These are phyloP conservation scores for Lobosporangium transversale DNA, from an alignment of 192 early-diverging fungal genomes.

Conservation along the genomic window DNA sequence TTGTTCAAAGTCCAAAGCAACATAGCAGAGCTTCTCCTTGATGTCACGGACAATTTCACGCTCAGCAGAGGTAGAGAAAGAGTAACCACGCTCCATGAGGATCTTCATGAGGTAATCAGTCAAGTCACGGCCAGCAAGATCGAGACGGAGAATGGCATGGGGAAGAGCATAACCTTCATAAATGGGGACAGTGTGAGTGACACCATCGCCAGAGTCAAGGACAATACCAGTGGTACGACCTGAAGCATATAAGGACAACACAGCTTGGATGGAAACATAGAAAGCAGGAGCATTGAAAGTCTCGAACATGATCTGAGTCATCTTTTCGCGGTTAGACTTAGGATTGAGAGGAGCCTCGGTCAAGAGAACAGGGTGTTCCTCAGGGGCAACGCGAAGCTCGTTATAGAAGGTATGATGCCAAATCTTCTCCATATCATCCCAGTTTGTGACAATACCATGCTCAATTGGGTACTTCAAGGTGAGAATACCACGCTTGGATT, in stretches of 20 bases:
- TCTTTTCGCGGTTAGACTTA: conserved; percentile 98
- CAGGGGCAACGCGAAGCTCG: conserved; percentile 96
- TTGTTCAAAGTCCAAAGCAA: conserved; percentile 97
- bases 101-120: conserved; percentile 94
- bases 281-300: conserved; percentile 97
- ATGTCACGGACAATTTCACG: conserved; percentile 99
- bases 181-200: conserved; percentile 97
- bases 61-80: conserved; percentile 95
- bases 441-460: conserved; percentile 94
- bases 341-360: conserved; percentile 98
- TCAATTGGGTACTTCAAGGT: conserved; percentile 90
- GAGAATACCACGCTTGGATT: conserved; percentile 90
- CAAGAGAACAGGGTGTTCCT: conserved; percentile 97
- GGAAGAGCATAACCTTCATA: conserved; percentile 97
- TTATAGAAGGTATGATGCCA: conserved; percentile 99
- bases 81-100: conserved; percentile 96
- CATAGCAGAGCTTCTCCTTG: conserved; percentile 99
- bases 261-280: conserved; percentile 96
- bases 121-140: conserved; percentile 97
- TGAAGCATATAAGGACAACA: conserved; percentile 95
- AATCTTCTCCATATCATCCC: conserved; percentile 95
- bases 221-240: conserved; percentile 99
- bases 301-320: conserved; percentile 99
- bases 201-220: conserved; percentile 98
- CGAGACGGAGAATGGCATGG: conserved; percentile 96